Percentiles rank a stretch among this genome's conserved stretches.
These are phyloP conservation scores for Phialophora tarda DNA, from an alignment of 2,329 filamentous ascomycete species.

Conservation along the genomic window DNA sequence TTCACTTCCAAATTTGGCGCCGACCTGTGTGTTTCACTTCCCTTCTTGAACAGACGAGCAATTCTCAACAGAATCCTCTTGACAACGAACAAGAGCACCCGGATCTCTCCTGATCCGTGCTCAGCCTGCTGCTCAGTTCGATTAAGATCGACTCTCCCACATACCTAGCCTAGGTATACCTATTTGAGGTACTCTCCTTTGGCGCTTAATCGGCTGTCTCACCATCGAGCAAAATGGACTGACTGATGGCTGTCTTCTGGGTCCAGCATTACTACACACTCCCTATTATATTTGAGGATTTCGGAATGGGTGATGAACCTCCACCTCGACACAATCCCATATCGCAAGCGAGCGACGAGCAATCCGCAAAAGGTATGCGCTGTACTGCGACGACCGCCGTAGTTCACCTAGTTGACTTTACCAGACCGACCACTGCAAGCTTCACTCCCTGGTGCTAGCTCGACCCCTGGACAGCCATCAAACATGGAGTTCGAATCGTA, in stretches of 20 bases:
- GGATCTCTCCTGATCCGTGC: constrained; percentile 32
- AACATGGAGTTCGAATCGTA: constrained; percentile 36
- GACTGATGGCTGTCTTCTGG: constrained; percentile 43
- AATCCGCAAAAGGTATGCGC: constrained; percentile 51
- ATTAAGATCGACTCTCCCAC: constrained; percentile 19
- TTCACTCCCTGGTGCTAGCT: constrained; percentile 10
- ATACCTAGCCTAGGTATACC: constrained; percentile 26
- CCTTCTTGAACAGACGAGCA: constrained; percentile 25
- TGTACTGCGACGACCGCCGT: background rate
- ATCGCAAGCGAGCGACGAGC: constrained; percentile 76
- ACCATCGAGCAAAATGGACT: constrained; percentile 34
- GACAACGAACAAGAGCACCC: constrained; percentile 29
- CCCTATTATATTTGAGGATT: constrained; percentile 42
- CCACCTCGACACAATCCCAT: constrained; percentile 63
- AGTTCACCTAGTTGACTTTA: constrained; percentile 7
- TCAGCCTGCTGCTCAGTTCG: constrained; percentile 31
- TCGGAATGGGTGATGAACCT: constrained; percentile 41
- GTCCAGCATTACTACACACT: constrained; percentile 42
- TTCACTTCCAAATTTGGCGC: constrained; percentile 37
- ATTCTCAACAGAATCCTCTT: constrained; percentile 18
- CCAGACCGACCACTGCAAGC: constrained; percentile 25
- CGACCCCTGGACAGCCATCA: constrained; percentile 12
- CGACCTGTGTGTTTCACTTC: constrained; percentile 34
- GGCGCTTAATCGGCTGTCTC: constrained; percentile 19
- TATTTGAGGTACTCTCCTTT: constrained; percentile 35